These are phyloP conservation scores for Xeromyces bisporus DNA, from an alignment of 495 filamentous ascomycete species.

Conservation along the genomic window DNA sequence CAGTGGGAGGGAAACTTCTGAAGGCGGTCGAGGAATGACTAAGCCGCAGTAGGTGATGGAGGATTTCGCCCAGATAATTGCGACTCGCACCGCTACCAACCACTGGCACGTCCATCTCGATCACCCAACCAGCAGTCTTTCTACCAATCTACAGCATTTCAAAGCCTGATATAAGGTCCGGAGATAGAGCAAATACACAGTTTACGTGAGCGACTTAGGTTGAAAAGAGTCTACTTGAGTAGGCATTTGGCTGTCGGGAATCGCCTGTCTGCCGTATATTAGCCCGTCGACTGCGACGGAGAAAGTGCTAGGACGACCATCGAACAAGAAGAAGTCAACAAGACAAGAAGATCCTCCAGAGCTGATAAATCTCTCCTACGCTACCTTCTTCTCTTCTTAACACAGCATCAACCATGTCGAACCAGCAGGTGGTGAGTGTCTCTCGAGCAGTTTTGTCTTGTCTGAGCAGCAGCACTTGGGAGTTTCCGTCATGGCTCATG, in stretches of 20 bases:
- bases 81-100: constrained; percentile 27
- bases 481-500: constrained; percentile 1
- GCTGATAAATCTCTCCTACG: neutral
- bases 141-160: neutral
- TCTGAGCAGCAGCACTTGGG: neutral
- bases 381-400: neutral
- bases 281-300: constrained; percentile 1
- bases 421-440: constrained; percentile 46
- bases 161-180: neutral
- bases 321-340: too few species aligned
- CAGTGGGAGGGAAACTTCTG: too few species aligned
- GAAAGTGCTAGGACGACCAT: neutral
- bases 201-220: neutral
- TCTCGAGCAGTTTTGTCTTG: constrained; percentile 9
- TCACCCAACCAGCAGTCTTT: neutral
- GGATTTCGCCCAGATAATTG: constrained; percentile 25
- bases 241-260: neutral
- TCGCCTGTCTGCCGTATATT: neutral
- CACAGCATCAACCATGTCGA: constrained; percentile 33
- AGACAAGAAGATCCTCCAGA: too few species aligned
- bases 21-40: constrained; percentile 15
- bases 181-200: neutral
- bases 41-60: constrained; percentile 17
- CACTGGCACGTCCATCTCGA: neutral
- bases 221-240: neutral